Conservation (phyloP, 78 protist genomes). For the Thecamonas trahens region DNA sequence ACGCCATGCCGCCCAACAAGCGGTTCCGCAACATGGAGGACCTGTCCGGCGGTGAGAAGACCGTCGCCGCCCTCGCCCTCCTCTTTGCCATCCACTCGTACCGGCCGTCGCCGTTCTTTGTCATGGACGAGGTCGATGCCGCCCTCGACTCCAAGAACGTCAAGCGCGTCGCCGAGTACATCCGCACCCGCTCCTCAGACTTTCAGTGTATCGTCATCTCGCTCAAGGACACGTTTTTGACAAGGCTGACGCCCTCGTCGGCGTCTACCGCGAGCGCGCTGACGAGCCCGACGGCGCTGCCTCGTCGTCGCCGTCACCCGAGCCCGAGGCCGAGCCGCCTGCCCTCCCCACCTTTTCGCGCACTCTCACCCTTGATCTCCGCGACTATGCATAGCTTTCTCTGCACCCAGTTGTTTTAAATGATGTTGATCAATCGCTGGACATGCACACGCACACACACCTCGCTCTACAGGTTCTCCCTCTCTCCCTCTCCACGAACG, state of each 20-base stretch:
- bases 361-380: too few relatives aligned
- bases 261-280: conserved; percentile 49
- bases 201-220: conserved; percentile 82
- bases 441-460: background rate
- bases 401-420: too few relatives aligned
- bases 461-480: too few relatives aligned
- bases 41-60: conserved; percentile 98
- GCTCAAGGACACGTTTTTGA: conserved; percentile 75
- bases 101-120: conserved; percentile 94
- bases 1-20: conserved; percentile 95
- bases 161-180: conserved; percentile 55
- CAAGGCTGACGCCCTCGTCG: conserved; percentile 65
- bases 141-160: conserved; percentile 95
- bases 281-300: too few relatives aligned
- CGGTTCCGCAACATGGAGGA: conserved; percentile 87
- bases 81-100: conserved; percentile 89
- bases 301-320: too few relatives aligned
- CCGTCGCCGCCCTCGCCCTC: conserved; percentile 98
- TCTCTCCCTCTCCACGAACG: background rate
- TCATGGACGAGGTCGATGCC: conserved; percentile 99
- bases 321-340: too few relatives aligned
- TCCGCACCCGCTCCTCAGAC: conserved; percentile 3
- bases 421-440: background rate
- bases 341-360: too few relatives aligned
- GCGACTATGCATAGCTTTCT: too few relatives aligned